Evolutionary conservation across 176 grass and related monocot species (phyloP).

Genomic region (Melocanna baccifera): DNA sequence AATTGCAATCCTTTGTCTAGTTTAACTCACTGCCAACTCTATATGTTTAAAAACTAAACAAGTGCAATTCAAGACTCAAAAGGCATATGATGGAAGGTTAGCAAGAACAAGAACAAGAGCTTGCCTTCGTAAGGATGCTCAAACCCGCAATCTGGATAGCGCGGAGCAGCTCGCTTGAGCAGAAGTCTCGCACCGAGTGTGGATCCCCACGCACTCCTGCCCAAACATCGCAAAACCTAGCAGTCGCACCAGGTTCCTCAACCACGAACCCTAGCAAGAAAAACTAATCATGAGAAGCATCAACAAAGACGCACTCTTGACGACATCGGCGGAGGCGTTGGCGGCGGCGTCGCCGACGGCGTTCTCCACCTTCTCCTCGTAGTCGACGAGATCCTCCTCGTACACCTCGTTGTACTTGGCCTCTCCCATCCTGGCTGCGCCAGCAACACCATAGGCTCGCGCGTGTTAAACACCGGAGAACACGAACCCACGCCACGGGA

Average conservation of each 20-base stretch:
- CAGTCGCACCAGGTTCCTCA: neutral
- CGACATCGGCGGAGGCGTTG: slow-evolving; percentile 69
- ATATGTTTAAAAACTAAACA: neutral
- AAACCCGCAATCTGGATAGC: slow-evolving; percentile 86
- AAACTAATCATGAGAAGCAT: neutral
- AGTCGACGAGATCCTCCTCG: slow-evolving; percentile 98
- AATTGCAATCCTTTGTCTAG: neutral
- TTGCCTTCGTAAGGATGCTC: slow-evolving; percentile 98
- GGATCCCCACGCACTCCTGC: slow-evolving; percentile 92
- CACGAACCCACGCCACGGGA: neutral
- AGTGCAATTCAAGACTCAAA: neutral
- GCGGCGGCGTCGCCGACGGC: slow-evolving; percentile 55
- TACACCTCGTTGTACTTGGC: slow-evolving; percentile 88
- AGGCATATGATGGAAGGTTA: neutral
- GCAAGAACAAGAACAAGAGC: neutral
- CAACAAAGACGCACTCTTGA: slow-evolving; percentile 62
- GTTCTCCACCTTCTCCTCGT: slow-evolving; percentile 95
- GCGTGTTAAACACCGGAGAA: neutral
- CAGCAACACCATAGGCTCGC: neutral
- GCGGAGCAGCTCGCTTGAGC: slow-evolving; percentile 91
- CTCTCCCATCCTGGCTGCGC: slow-evolving; percentile 70
- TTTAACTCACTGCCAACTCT: neutral
- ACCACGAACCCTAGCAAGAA: neutral
- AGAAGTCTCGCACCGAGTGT: slow-evolving; percentile 98
- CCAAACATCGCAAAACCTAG: neutral